These are phyloP conservation scores for Edaphochlamys debaryana DNA, from an alignment of 139 green algal species.

Conservation along the genomic window DNA sequence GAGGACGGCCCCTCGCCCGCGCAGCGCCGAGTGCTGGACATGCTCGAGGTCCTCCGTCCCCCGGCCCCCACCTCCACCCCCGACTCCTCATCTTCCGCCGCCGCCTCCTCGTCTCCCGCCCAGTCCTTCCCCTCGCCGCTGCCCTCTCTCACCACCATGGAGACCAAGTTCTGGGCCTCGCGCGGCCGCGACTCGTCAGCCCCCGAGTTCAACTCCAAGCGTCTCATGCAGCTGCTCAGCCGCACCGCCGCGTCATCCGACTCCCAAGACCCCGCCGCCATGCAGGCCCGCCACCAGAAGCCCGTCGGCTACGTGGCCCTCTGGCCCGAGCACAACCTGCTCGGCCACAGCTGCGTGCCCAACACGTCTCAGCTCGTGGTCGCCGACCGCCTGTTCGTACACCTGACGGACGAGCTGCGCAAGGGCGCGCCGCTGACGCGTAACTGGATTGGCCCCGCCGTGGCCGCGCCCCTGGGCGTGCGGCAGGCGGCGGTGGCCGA, in stretches of 20 bases:
- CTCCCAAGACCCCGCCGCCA: slow-evolving; percentile 52
- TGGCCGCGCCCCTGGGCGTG: slow-evolving; percentile 43
- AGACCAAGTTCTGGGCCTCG: slow-evolving; percentile 45
- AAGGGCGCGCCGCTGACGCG: slow-evolving; percentile 41
- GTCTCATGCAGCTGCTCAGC: slow-evolving; percentile 52
- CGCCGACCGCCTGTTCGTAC: slow-evolving; percentile 54
- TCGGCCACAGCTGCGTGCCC: slow-evolving; percentile 59
- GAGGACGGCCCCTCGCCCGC: slow-evolving; percentile 4
- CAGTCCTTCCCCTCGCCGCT: not conserved
- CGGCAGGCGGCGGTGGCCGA: slow-evolving; percentile 48
- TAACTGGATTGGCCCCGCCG: slow-evolving; percentile 47
- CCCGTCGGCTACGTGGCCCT: slow-evolving; percentile 57
- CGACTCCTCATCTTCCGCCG: not conserved
- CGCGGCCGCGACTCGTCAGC: slow-evolving; percentile 42
- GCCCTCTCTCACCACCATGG: slow-evolving; percentile 36
- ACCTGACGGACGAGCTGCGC: slow-evolving; percentile 35
- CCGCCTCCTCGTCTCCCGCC: not conserved
- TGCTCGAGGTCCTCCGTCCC: slow-evolving; percentile 35
- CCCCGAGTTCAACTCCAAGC: slow-evolving; percentile 10
- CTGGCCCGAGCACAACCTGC: slow-evolving; percentile 58
- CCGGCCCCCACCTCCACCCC: too few species aligned
- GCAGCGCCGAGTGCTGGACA: slow-evolving; percentile 43
- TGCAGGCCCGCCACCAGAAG: slow-evolving; percentile 56
- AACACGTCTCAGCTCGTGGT: slow-evolving; percentile 60
- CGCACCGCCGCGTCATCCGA: slow-evolving; percentile 36